Conservation (phyloP, 73 alveolate genomes). For the Blepharisma stoltei region DNA sequence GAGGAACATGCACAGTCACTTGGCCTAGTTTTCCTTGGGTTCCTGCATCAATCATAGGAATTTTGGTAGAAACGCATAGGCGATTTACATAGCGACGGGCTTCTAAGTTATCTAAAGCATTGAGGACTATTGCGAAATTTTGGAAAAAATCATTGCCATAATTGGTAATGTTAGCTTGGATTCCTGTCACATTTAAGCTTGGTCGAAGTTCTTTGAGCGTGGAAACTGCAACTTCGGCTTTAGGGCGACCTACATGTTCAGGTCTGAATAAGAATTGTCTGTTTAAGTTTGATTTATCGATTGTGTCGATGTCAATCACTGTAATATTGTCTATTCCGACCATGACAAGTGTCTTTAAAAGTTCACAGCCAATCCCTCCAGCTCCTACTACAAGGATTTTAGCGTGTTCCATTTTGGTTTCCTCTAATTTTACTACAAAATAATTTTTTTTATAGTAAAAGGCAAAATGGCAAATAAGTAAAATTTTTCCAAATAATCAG, state of each 20-base stretch:
- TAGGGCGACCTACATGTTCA: conserved; percentile 80
- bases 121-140: conserved; percentile 77
- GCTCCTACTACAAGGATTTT: conserved; percentile 99
- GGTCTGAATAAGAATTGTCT: conserved; percentile 97
- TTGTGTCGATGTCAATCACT: conserved; percentile 94
- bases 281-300: conserved; percentile 97
- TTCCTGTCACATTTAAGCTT: neutral
- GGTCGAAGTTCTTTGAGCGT: conserved; percentile 55
- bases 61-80: conserved; percentile 75
- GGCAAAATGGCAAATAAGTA: too few relatives aligned
- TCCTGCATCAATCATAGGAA: conserved; percentile 92
- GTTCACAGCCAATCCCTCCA: conserved; percentile 99
- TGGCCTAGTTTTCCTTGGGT: conserved; percentile 88
- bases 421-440: too few relatives aligned
- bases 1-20: conserved; percentile 65
- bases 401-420: conserved; percentile 40
- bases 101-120: conserved; percentile 93
- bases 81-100: conserved; percentile 91
- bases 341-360: conserved; percentile 89
- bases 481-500: too few relatives aligned
- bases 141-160: conserved; percentile 76
- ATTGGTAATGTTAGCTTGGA: conserved; percentile 21
- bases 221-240: conserved; percentile 76
- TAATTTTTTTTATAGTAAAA: too few relatives aligned
- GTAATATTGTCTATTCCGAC: conserved; percentile 83